phyloP scores from a whole-genome alignment of 2,329 filamentous ascomycete genomes.

The Colletotrichum lini region DNA sequence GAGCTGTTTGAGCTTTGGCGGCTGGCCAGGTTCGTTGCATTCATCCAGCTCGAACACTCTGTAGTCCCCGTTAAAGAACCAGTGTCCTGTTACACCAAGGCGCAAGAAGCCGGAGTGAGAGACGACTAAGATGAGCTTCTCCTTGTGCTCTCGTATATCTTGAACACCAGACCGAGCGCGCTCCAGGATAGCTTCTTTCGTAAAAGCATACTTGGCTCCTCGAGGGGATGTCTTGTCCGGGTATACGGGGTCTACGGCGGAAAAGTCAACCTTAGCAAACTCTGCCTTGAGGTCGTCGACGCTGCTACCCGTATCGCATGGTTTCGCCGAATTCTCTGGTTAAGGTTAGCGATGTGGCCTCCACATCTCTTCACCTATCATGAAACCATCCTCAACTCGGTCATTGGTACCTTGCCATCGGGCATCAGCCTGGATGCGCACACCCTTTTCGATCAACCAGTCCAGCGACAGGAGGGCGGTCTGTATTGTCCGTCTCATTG shows the following conservation, averaged over 20 bases:
- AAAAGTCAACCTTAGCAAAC: constrained; percentile 72
- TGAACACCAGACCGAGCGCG: constrained; percentile 68
- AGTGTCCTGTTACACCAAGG: constrained; percentile 67
- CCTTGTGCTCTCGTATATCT: constrained; percentile 66
- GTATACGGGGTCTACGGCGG: constrained; percentile 69
- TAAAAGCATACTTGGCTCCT: constrained; percentile 66
- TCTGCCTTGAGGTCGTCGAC: constrained; percentile 58
- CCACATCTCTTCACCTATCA: constrained; percentile 62
- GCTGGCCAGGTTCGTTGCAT: constrained; percentile 45
- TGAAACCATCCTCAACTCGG: neutral
- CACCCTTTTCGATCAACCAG: constrained; percentile 69
- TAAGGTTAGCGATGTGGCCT: constrained; percentile 67
- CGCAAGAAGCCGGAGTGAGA: constrained; percentile 76
- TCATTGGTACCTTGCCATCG: constrained; percentile 73
- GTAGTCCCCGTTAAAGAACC: constrained; percentile 75
- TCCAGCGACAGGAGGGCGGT: constrained; percentile 71
- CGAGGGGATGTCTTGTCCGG: constrained; percentile 72
- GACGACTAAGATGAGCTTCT: constrained; percentile 75
- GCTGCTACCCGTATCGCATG: constrained; percentile 73
- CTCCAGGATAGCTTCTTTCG: constrained; percentile 64
- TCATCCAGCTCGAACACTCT: constrained; percentile 71
- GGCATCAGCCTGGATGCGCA: constrained; percentile 70
- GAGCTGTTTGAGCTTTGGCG: constrained; percentile 60
- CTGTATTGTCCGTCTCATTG: constrained; percentile 76
- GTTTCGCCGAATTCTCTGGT: constrained; percentile 67